Evolutionary conservation across 768 basidiomycete genomes (phyloP), one percentile per base, ranked within the genome.

Genomic region (Coprinopsis strossmayeri): DNA sequence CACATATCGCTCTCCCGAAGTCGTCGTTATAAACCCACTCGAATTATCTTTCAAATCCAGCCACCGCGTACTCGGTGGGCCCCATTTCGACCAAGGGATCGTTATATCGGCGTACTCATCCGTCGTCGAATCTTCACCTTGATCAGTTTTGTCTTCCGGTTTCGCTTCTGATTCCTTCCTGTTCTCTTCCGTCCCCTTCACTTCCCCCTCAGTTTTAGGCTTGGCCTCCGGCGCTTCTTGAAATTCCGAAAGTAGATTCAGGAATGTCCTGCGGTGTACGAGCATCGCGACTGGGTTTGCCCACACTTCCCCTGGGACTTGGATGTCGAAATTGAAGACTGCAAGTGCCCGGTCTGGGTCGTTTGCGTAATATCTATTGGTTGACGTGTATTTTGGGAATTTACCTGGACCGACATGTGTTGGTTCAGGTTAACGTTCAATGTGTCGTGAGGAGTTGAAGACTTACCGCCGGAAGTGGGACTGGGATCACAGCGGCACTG

Each of bases 301-400:
- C n/a, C n/a, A 15, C 15, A 13, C 25, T 32, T 28, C 27, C 23
- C 30, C 9, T 4, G 13, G 39, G 17, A 11, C 24, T 5, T 11
- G 24, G 11, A 53, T 34, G n/a, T 49, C 38, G 26, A 55, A 18
- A 7, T 34, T 41, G 18, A 50, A 44, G 2, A 55, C 26, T n/a
- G 52, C 52, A 26, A 55, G 50, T 3, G 54, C 54, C n/a, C 49
- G 28, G n/a, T 37, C 34, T 10, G 54, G 51, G 26, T 50, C 35
- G 41, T 55, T 53, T 21, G 46, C 32, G 49, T 48, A 53, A 11
- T 51, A 52, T 13, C 51, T 44, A 18, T 28, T 24, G 10, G 20
- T 13, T 7, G 48, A 41, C 1, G 45, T 37, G 40, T 55, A 47
- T 23, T 42, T 42, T 7, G 55, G 49, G 30, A 55, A 52, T 2